Conservation (phyloP, 129 eudicot genomes). For the Tagetes erecta region DNA sequence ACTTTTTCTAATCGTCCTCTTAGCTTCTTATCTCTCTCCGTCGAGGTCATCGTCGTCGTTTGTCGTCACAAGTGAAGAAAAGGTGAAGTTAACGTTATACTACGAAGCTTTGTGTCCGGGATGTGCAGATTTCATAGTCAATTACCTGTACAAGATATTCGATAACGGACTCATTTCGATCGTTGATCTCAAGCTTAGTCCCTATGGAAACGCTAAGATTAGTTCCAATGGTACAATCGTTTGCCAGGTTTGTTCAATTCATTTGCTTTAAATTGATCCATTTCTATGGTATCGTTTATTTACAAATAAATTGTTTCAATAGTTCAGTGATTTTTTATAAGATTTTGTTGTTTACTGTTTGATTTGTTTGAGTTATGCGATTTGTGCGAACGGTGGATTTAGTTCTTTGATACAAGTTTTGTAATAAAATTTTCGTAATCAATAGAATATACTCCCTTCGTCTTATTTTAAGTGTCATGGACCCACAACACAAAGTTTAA, state of each 20-base stretch:
- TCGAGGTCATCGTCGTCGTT: not conserved
- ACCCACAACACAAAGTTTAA: no score
- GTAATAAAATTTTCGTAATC: no score
- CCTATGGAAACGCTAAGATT: conserved; percentile 73
- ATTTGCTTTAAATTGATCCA: no score
- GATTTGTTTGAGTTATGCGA: not conserved
- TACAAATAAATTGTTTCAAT: not conserved
- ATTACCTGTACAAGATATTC: conserved; percentile 50
- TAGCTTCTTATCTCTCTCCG: not conserved
- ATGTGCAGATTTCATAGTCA: conserved; percentile 60
- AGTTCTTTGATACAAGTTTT: no score
- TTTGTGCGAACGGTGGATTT: not conserved
- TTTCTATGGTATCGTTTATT: no score
- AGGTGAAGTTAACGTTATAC: conserved; percentile 53
- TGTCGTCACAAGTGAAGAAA: conserved; percentile 16
- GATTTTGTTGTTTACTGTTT: not conserved
- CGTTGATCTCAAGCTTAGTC: conserved; percentile 62
- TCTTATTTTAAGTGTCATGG: no score
- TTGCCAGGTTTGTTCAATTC: conserved; percentile 56
- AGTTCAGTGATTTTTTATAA: not conserved
- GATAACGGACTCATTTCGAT: conserved; percentile 44
- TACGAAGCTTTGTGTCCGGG: conserved; percentile 69
- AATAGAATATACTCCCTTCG: no score
- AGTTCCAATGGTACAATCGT: conserved; percentile 46
- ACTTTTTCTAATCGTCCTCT: not conserved